Conservation (phyloP, 179 eudicot genomes). For the Camellia oleifera region DNA sequence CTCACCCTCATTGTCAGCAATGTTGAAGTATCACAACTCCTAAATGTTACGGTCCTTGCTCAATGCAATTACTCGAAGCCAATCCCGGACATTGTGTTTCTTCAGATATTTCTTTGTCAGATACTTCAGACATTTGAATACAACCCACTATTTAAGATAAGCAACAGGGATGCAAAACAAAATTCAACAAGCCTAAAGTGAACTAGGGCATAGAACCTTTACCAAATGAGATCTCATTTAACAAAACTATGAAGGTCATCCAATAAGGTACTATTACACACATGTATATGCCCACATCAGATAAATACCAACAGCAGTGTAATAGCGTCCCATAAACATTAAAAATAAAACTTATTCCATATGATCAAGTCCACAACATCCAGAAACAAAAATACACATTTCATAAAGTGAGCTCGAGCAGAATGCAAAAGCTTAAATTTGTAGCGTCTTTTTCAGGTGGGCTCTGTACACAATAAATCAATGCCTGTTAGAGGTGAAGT, state of each 20-base stretch:
- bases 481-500: not conserved
- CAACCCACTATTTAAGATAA: not conserved
- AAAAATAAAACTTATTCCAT: too few species aligned
- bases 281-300: too few species aligned
- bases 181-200: not conserved
- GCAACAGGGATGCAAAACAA: not conserved
- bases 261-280: too few species aligned
- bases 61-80: constrained; percentile 43
- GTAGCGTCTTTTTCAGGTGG: not conserved
- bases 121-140: constrained; percentile 34
- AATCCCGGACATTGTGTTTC: constrained; percentile 47
- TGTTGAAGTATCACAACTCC: constrained; percentile 46
- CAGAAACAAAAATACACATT: too few species aligned
- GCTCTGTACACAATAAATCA: not conserved
- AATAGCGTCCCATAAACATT: too few species aligned
- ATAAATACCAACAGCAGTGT: too few species aligned
- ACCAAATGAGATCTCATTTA: too few species aligned
- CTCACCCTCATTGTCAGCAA: constrained; percentile 46
- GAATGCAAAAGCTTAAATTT: not conserved
- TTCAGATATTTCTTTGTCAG: constrained; percentile 45
- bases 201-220: too few species aligned
- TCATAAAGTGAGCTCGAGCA: not conserved
- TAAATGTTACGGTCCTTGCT: constrained; percentile 42
- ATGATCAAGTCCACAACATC: too few species aligned
- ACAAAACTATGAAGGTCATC: too few species aligned